phyloP scores from a whole-genome alignment of 495 filamentous ascomycete species.

The Penicillium angulare region DNA sequence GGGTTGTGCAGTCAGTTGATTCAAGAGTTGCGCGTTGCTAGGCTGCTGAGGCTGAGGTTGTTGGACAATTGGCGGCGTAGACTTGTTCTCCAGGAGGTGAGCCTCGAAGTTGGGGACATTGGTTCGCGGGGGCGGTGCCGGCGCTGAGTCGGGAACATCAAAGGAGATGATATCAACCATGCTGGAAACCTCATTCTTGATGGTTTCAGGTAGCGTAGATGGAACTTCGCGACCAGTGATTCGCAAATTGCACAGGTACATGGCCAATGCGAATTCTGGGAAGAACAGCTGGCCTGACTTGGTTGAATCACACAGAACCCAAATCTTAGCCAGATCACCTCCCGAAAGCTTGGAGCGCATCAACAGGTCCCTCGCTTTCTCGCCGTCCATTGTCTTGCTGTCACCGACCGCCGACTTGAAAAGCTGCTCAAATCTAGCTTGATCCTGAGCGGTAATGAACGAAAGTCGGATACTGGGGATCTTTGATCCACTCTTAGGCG shows the following conservation, averaged over 20 bases:
- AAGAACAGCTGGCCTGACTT: constrained; percentile 96
- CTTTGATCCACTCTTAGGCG: constrained; percentile 56
- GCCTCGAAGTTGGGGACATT: constrained; percentile 82
- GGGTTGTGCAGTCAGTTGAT: constrained; percentile 72
- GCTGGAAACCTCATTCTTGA: constrained; percentile 95
- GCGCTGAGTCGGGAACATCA: constrained; percentile 75
- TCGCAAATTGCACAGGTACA: constrained; percentile 97
- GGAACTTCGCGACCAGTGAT: constrained; percentile 84
- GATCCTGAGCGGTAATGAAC: constrained; percentile 93
- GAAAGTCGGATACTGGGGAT: constrained; percentile 96
- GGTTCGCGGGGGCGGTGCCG: constrained; percentile 47
- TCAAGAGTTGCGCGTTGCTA: constrained; percentile 73
- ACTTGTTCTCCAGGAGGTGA: constrained; percentile 58
- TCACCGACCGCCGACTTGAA: constrained; percentile 95
- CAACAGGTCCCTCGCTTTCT: constrained; percentile 85
- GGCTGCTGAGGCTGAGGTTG: constrained; percentile 80
- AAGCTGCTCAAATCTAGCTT: constrained; percentile 96
- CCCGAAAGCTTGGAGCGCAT: constrained; percentile 84
- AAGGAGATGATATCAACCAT: constrained; percentile 99
- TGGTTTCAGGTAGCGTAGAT: constrained; percentile 69
- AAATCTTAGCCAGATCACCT: constrained; percentile 80
- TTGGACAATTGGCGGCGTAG: constrained; percentile 70
- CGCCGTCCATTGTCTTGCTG: constrained; percentile 82
- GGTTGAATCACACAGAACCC: constrained; percentile 95
- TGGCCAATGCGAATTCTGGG: constrained; percentile 95